phyloP scores from a whole-genome alignment of 495 filamentous ascomycete species.

The Daldinia grandis region DNA sequence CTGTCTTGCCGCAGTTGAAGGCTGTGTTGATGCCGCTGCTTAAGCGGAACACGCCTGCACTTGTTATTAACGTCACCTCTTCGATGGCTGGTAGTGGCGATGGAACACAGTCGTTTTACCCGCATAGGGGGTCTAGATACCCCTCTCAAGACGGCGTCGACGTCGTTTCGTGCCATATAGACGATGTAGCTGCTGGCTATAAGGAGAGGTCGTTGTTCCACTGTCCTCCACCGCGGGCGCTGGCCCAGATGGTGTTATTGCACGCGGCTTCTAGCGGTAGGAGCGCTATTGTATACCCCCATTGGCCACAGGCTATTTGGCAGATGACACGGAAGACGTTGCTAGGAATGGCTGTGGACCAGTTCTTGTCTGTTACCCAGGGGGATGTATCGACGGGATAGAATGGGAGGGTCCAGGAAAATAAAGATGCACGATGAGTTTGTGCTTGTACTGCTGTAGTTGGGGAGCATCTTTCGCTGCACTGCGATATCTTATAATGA shows the following conservation, averaged over 20 bases:
- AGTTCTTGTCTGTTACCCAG: not conserved
- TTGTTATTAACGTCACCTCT: slow-evolving; percentile 32
- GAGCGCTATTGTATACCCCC: slow-evolving; percentile 33
- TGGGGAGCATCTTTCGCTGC: too few species aligned
- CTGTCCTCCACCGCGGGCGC: slow-evolving; percentile 31
- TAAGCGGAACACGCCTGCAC: slow-evolving; percentile 27
- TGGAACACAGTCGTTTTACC: not conserved
- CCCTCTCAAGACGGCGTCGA: slow-evolving; percentile 34
- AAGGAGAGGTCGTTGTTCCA: slow-evolving; percentile 22
- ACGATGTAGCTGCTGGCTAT: slow-evolving; percentile 1
- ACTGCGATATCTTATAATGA: too few species aligned
- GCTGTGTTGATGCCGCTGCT: slow-evolving; percentile 31
- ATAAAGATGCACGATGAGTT: not conserved
- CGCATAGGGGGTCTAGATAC: not conserved
- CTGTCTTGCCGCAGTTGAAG: slow-evolving; percentile 14
- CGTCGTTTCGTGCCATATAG: slow-evolving; percentile 38
- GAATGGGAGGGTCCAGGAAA: not conserved
- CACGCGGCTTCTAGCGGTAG: slow-evolving; percentile 32
- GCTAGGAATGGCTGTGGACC: not conserved
- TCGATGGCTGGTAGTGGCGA: not conserved
- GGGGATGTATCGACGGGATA: not conserved
- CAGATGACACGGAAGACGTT: slow-evolving; percentile 5
- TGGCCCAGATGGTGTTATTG: slow-evolving; percentile 41
- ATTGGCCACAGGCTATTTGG: slow-evolving; percentile 43
- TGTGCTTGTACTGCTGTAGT: not conserved